Evolutionary conservation across 2,329 filamentous ascomycete species (phyloP).

Genomic region (Colletotrichum siamense): DNA sequence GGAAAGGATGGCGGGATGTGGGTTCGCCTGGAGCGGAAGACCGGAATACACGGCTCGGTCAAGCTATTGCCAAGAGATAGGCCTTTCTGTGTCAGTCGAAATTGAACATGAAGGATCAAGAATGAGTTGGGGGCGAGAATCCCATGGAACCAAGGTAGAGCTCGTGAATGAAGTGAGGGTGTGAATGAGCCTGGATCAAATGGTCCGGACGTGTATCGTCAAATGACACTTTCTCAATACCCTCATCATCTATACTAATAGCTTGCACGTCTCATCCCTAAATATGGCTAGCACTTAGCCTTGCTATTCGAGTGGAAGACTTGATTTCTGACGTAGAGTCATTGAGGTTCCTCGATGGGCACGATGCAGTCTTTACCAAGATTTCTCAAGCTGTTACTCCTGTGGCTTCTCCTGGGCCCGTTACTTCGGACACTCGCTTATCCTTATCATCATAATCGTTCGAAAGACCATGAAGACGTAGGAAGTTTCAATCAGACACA

Average conservation of each 20-base stretch:
- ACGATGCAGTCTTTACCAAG: neutral
- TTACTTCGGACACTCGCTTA: neutral
- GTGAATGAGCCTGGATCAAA: neutral
- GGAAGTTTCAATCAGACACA: neutral
- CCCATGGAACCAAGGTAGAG: neutral
- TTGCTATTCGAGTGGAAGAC: neutral
- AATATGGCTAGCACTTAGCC: accelerated
- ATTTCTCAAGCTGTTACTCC: neutral
- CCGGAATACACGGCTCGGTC: neutral
- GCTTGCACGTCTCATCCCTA: neutral
- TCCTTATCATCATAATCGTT: neutral
- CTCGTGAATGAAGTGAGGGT: neutral
- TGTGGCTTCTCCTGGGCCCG: neutral
- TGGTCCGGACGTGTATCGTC: neutral
- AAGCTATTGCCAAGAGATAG: neutral
- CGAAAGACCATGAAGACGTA: neutral
- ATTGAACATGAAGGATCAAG: neutral
- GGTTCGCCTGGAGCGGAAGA: neutral
- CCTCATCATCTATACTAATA: neutral
- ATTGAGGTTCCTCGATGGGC: neutral
- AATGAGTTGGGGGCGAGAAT: neutral
- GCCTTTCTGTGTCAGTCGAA: neutral
- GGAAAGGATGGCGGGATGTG: neutral
- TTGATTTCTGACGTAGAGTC: neutral
- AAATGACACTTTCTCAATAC: neutral